These are phyloP conservation scores for Sporothrix dimorphospora DNA, from an alignment of 2,329 filamentous ascomycete genomes.

Conservation along the genomic window DNA sequence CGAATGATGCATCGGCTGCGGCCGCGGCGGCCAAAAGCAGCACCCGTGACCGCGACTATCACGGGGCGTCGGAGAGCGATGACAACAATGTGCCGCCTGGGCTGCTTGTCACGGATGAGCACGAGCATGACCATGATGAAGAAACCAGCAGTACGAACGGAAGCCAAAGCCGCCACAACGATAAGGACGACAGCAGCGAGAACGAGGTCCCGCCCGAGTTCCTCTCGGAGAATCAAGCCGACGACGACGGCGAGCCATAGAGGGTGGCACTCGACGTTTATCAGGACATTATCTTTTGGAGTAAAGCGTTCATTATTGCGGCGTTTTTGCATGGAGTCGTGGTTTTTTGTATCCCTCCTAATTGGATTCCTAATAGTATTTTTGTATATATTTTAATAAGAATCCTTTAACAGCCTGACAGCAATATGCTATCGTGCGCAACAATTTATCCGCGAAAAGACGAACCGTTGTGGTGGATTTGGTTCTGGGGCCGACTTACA, in stretches of 20 bases:
- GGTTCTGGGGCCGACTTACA: conserved; percentile 19
- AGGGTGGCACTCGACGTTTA: not conserved
- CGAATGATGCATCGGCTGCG: conserved; percentile 25
- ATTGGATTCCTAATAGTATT: not conserved
- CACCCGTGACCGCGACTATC: conserved; percentile 33
- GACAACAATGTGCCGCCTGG: conserved; percentile 50
- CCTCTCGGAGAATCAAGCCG: conserved; percentile 48
- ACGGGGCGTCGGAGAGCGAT: conserved; percentile 39
- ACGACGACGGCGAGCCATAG: conserved; percentile 32
- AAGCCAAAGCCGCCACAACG: conserved; percentile 14
- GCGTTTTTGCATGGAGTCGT: not conserved
- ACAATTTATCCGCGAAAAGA: not conserved
- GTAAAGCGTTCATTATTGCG: not conserved
- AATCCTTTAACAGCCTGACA: not conserved
- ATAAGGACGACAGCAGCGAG: conserved; percentile 44
- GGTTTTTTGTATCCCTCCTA: not conserved
- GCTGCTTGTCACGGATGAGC: conserved; percentile 43
- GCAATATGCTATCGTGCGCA: not conserved
- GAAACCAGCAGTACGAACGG: conserved; percentile 39
- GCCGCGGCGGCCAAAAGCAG: not conserved
- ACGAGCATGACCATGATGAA: conserved; percentile 38
- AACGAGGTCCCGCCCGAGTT: conserved; percentile 59
- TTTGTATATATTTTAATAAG: not conserved
- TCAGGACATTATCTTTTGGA: not conserved
- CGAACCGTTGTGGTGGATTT: not conserved